Percentiles rank a stretch among this genome's conserved stretches.
phyloP scores from a whole-genome alignment of 257 asterid species.

The Mitragyna speciosa region DNA sequence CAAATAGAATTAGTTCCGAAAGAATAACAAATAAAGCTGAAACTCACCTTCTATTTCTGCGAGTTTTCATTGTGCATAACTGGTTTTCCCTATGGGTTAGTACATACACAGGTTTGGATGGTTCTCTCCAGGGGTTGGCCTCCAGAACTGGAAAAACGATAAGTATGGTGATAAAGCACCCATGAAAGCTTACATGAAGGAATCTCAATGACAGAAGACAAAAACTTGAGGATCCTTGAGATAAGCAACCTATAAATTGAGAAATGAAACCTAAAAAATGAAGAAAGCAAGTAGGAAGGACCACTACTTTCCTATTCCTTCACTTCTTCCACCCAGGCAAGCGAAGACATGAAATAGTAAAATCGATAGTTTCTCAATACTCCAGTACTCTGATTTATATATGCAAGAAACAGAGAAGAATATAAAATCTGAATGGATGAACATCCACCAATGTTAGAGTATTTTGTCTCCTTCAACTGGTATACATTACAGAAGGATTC shows the following conservation, averaged over 20 bases:
- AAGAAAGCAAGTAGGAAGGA: not conserved
- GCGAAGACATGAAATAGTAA: not conserved
- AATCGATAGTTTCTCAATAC: not conserved
- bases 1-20: not conserved
- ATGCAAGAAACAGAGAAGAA: not conserved
- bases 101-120: slow-evolving; percentile 85
- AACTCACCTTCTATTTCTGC: slow-evolving; percentile 72
- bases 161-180: slow-evolving; percentile 11
- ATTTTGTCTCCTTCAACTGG: not conserved
- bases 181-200: not conserved
- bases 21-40: slow-evolving; percentile 12
- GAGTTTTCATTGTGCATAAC: slow-evolving; percentile 89
- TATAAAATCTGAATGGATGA: not conserved
- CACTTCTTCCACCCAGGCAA: not conserved
- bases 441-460: not conserved
- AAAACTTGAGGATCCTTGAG: not conserved
- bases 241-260: not conserved
- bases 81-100: slow-evolving; percentile 88
- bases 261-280: not conserved
- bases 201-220: not conserved
- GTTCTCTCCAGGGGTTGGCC: slow-evolving; percentile 92
- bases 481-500: too few relatives aligned
- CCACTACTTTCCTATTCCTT: not conserved
- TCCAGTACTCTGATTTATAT: not conserved
- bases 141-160: slow-evolving; percentile 62